phyloP scores from a whole-genome alignment of 108 stramenopile species.

The Cyclotella sp. region DNA sequence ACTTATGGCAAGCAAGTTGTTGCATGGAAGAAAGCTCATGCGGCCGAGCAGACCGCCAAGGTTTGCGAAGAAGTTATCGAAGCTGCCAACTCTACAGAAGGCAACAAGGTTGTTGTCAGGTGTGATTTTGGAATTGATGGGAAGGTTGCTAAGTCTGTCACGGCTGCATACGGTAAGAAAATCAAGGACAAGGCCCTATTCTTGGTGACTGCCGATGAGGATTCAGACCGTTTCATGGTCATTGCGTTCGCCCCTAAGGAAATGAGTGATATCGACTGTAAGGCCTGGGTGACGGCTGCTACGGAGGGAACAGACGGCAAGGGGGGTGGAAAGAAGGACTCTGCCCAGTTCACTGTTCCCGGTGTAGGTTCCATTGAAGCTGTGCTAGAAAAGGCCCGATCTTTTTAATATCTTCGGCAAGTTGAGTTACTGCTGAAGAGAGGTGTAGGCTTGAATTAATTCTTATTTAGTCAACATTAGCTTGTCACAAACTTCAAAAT shows the following conservation, averaged over 20 bases:
- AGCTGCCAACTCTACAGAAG: constrained; percentile 65
- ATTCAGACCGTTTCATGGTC: constrained; percentile 73
- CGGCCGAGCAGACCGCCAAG: constrained; percentile 78
- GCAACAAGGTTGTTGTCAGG: constrained; percentile 83
- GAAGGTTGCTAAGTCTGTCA: constrained; percentile 88
- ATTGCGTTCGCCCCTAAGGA: constrained; percentile 83
- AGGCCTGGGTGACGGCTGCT: constrained; percentile 80
- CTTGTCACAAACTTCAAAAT: too few species aligned
- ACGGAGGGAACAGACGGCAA: constrained; percentile 84
- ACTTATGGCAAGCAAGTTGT: constrained; percentile 77
- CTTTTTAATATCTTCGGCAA: constrained; percentile 21
- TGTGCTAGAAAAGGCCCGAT: constrained; percentile 73
- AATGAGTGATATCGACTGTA: constrained; percentile 76
- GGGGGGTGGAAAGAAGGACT: constrained; percentile 90
- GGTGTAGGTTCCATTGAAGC: constrained; percentile 62
- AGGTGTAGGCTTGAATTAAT: background rate
- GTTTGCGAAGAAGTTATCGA: constrained; percentile 70
- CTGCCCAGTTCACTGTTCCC: constrained; percentile 74
- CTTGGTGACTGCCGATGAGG: constrained; percentile 79
- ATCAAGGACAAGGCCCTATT: constrained; percentile 86
- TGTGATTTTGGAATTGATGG: constrained; percentile 93
- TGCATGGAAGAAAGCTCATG: constrained; percentile 81
- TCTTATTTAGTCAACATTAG: background rate
- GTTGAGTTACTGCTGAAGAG: too few species aligned
- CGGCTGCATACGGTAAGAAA: constrained; percentile 84